phyloP scores from a whole-genome alignment of 306 rosid species.

The Alnus glutinosa region DNA sequence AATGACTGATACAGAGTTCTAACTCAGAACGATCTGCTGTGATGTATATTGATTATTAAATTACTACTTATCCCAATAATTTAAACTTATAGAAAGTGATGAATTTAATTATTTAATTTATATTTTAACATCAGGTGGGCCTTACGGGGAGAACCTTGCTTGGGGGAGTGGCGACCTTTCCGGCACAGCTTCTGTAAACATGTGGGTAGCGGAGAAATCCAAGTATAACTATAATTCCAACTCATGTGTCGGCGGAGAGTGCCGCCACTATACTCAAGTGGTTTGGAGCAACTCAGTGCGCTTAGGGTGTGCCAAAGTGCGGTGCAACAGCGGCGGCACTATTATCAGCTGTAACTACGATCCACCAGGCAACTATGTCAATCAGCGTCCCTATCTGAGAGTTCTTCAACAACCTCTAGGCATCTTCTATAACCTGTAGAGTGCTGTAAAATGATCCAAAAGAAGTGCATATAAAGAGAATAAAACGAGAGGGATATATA shows the following conservation, averaged over 20 bases:
- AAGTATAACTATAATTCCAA: conserved; percentile 18
- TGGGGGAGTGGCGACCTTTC: conserved; percentile 26
- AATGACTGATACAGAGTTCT: too few species aligned
- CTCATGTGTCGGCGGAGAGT: conserved; percentile 10
- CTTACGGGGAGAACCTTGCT: conserved; percentile 55
- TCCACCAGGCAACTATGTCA: conserved; percentile 17
- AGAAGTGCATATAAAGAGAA: too few species aligned
- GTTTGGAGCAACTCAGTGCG: conserved; percentile 22
- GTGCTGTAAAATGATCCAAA: too few species aligned
- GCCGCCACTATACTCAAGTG: conserved; percentile 38
- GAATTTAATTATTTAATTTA: too few species aligned
- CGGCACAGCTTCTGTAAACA: conserved; percentile 23
- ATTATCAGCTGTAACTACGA: conserved; percentile 28
- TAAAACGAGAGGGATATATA: too few species aligned
- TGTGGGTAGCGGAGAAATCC: conserved; percentile 31
- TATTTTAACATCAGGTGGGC: conserved; percentile 7
- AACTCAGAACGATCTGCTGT: too few species aligned
- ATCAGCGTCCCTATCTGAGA: conserved; percentile 12
- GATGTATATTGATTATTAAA: too few species aligned
- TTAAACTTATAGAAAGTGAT: too few species aligned
- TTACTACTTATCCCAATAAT: too few species aligned
- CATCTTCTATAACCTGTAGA: neutral
- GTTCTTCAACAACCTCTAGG: neutral
- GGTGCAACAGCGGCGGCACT: conserved; percentile 1
- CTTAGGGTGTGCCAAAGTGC: conserved; percentile 30